A percentile compares a stretch with the other conserved stretches of the same genome.
These are phyloP conservation scores for Phoma sp. DNA, from an alignment of 2,329 filamentous ascomycete genomes.

Conservation along the genomic window DNA sequence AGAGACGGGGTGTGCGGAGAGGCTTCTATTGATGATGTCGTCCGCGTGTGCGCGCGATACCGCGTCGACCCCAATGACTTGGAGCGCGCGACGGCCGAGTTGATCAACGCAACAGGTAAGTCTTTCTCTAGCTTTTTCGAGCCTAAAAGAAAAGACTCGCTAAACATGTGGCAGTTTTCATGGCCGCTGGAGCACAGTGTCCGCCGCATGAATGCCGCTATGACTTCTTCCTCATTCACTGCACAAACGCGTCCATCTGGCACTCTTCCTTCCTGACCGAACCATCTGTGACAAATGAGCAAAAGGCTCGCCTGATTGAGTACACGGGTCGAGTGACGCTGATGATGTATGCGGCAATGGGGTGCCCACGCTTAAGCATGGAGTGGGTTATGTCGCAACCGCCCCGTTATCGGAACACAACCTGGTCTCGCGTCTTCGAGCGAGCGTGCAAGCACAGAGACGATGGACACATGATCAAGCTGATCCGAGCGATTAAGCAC, in stretches of 20 bases:
- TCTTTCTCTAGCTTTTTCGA: too few relatives aligned
- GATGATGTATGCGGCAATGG: conserved; percentile 8
- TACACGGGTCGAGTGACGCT: conserved; percentile 11
- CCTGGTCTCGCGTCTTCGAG: conserved; percentile 1
- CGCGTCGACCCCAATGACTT: conserved; percentile 6
- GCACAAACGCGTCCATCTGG: conserved; percentile 1
- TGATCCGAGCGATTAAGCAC: conserved; percentile 1
- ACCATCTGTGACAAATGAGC: conserved; percentile 4
- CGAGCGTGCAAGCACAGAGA: conserved; percentile 10
- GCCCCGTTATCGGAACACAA: not conserved
- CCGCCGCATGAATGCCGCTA: conserved; percentile 8
- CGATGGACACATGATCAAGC: conserved; percentile 12
- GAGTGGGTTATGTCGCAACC: not conserved
- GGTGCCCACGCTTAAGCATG: conserved; percentile 5
- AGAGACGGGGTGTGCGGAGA: not conserved
- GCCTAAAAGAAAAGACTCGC: too few relatives aligned
- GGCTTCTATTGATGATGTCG: not conserved
- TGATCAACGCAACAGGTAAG: conserved; percentile 3
- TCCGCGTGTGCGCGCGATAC: not conserved
- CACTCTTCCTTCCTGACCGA: conserved; percentile 5
- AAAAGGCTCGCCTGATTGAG: conserved; percentile 12
- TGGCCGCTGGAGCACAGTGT: conserved; percentile 1
- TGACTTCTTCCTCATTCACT: conserved; percentile 11
- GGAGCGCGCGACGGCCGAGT: conserved; percentile 3
- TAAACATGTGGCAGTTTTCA: conserved; percentile 5